Evolutionary conservation across 2,329 filamentous ascomycete species (phyloP), one percentile per base, ranked within the genome.

Genomic region (Colletotrichum sp.): DNA sequence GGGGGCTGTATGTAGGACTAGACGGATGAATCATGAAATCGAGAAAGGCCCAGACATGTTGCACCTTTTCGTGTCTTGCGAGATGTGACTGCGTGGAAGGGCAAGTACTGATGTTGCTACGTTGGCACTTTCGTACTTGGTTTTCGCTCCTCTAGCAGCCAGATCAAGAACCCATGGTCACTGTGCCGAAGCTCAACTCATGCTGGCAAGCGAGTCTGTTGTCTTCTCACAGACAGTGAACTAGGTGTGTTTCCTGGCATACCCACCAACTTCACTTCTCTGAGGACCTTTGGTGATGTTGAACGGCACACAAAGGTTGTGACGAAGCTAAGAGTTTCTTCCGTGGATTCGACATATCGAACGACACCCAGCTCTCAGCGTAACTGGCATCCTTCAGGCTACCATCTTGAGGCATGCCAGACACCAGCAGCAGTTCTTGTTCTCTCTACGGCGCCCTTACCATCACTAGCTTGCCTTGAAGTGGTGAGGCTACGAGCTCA

Each of bases 11-110:
- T 65, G 69, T 71, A 71, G 69, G 61, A 71, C n/a, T 71, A 71
- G 69, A 52, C 44, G 44, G 44, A 71, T 6, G 69, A 71, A 39
- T 71, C 61, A 71, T 52, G 68, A 69, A 55, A 49, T 70, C 61
- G 25, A 55, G 69, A 29, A 36, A 57, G 52, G 30, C 30, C 30
- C 69, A 39, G 34, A 32, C 22, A 29, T 4, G 8, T 15, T 8
- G 44, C 44, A 0, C 0, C 22, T 49, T 8, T 52, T 13, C n/a
- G n/a, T 2, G 3, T 52, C 44, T 52, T 5, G 44, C n/a, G 44
- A 22, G 44, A 22, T 52, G 44, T 22, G 44, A 49, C 11, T 22
- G 19, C 44, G 44, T 49, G n/a, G n/a, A 22, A 49, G 44, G n/a
- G 22, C 6, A 13, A 8, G n/a, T 25, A 25, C 25, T 25, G 25